Evolutionary conservation across 805 yeast genomes (phyloP).

Genomic region (Ogataea nonfermentans): DNA sequence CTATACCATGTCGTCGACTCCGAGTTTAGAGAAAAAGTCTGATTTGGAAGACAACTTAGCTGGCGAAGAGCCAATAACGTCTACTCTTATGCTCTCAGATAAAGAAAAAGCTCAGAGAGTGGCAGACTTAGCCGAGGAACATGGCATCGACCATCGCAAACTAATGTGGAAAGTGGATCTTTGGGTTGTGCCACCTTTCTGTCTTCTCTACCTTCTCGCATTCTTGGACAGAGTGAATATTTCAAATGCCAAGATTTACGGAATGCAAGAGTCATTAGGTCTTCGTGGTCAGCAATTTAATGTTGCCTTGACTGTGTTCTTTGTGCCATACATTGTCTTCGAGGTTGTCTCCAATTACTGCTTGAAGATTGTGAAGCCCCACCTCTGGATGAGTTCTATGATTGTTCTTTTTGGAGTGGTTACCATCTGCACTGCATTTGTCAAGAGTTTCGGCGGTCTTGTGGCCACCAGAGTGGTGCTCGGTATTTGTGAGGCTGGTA

Average conservation of each 20-base stretch:
- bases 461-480: conserved; percentile 62
- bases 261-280: conserved; percentile 53
- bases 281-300: conserved; percentile 61
- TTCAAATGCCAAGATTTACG: conserved; percentile 76
- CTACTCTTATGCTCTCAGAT: conserved; percentile 19
- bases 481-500: conserved; percentile 68
- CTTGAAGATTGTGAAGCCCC: conserved; percentile 60
- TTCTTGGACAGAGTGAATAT: conserved; percentile 82
- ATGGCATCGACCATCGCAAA: conserved; percentile 51
- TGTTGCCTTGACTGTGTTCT: conserved; percentile 64
- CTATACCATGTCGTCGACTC: conserved; percentile 17
- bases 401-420: conserved; percentile 63
- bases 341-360: conserved; percentile 65
- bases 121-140: conserved; percentile 39
- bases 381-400: conserved; percentile 58
- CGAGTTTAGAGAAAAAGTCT: conserved; percentile 20
- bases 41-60: conserved; percentile 17
- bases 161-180: conserved; percentile 65
- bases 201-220: conserved; percentile 69
- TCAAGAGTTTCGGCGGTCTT: conserved; percentile 54
- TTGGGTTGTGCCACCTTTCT: conserved; percentile 74
- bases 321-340: conserved; percentile 65
- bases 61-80: conserved; percentile 7
- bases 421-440: conserved; percentile 66
- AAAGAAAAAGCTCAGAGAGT: conserved; percentile 30